Conservation (phyloP, 2,329 filamentous ascomycete genomes). For the Aureobasidium musti region DNA sequence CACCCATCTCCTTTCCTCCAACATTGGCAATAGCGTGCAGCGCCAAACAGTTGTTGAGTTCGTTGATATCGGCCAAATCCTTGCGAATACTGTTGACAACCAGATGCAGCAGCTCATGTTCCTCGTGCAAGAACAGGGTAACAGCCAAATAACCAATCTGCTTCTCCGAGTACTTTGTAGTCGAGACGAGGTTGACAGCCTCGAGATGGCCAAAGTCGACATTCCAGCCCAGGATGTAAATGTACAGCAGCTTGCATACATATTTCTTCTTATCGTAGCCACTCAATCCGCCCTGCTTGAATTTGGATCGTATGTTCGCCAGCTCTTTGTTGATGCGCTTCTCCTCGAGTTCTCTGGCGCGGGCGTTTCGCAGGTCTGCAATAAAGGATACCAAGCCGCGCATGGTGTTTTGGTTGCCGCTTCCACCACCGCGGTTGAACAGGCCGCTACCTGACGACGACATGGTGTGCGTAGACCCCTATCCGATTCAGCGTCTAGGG, state of each 20-base stretch:
- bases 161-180: slow-evolving; percentile 97
- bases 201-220: slow-evolving; percentile 99
- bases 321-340: slow-evolving; percentile 99
- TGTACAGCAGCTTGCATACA: slow-evolving; percentile 99
- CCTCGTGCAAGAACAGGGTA: slow-evolving; percentile 93
- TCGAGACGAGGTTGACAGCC: slow-evolving; percentile 95
- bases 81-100: slow-evolving; percentile 99
- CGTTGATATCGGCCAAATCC: slow-evolving; percentile 90
- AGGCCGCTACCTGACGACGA: slow-evolving; percentile 40
- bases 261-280: slow-evolving; percentile 99
- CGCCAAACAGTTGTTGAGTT: slow-evolving; percentile 95
- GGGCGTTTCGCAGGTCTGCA: slow-evolving; percentile 89
- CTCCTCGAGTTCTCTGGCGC: slow-evolving; percentile 93
- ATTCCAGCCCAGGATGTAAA: slow-evolving; percentile 98
- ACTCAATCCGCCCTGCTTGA: slow-evolving; percentile 81
- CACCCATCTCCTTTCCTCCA: slow-evolving; percentile 94
- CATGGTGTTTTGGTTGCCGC: slow-evolving; percentile 43
- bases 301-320: slow-evolving; percentile 97
- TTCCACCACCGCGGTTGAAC: slow-evolving; percentile 40
- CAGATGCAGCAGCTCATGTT: slow-evolving; percentile 92
- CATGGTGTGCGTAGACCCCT: slow-evolving; percentile 7
- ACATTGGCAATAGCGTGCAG: slow-evolving; percentile 98
- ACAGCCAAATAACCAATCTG: slow-evolving; percentile 98
- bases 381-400: slow-evolving; percentile 93
- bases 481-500: background rate